Evolutionary conservation across 805 yeast genomes (phyloP).

Genomic region (Ascoidea rubescens): DNA sequence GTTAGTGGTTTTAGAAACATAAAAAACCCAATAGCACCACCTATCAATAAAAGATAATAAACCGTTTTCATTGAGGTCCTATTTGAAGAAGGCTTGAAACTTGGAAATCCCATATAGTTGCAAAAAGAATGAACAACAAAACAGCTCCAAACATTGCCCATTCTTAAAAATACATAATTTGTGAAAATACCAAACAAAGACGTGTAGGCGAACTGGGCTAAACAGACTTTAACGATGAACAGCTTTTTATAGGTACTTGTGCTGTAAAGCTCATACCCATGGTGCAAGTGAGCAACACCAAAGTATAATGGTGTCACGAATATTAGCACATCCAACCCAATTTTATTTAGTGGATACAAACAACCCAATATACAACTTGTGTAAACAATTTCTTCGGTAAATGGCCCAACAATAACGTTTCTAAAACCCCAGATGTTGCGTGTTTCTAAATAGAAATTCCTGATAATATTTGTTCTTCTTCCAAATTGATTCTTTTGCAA

Average conservation of each 20-base stretch:
- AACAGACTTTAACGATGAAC: constrained; percentile 21
- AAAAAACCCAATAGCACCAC: constrained; percentile 29
- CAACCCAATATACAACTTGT: constrained; percentile 30
- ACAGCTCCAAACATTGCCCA: constrained; percentile 41
- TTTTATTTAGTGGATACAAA: constrained; percentile 15
- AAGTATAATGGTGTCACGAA: constrained; percentile 46
- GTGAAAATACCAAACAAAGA: constrained; percentile 59
- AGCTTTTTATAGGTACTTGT: background rate
- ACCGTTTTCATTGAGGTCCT: constrained; percentile 17
- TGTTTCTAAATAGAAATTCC: constrained; percentile 11
- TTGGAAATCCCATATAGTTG: constrained; percentile 60
- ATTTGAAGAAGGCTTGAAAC: constrained; percentile 10
- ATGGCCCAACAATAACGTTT: constrained; percentile 55
- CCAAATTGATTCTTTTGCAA: constrained; percentile 12
- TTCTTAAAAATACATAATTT: constrained; percentile 36
- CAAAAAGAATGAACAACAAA: constrained; percentile 51
- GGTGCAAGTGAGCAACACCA: constrained; percentile 72
- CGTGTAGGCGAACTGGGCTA: constrained; percentile 52
- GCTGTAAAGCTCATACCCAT: constrained; percentile 36
- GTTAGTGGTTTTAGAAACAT: constrained; percentile 16
- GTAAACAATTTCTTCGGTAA: constrained; percentile 66
- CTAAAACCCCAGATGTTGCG: constrained; percentile 28
- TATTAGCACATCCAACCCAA: constrained; percentile 15
- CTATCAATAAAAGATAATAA: constrained; percentile 25
- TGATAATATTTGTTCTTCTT: background rate